Evolutionary conservation across 805 yeast genomes (phyloP), one percentile per base, ranked within the genome.

Genomic region (Saturnispora serradocipensis): DNA sequence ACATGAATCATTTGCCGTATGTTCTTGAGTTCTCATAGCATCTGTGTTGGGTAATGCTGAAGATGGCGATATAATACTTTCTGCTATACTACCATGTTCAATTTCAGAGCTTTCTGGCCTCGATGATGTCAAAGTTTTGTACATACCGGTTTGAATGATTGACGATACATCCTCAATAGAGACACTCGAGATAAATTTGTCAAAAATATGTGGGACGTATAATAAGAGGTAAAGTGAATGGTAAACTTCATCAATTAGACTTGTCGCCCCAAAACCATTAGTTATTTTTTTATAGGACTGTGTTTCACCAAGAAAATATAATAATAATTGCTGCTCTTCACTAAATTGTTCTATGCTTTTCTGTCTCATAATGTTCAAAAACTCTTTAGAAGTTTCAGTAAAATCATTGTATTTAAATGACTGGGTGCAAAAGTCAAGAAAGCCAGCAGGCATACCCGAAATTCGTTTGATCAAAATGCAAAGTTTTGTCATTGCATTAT

Each of bases 231-330:
- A 88, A 0, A 84, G 62, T 7, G 83, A 75, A 35, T 82, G 81
- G 54, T 78, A 78, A 0, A 87, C 77, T 55, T 87, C 93, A 64
- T 87, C 96, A 50, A 86, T 77, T 36, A 76, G 65, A 0, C 88
- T 80, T 0, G 93, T 85, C 3, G 93, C 81, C 0, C 89, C 91
- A 63, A 82, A 83, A 0, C 95, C 95, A 62, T 84, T 86, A 54
- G 88, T 87, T 67, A 84, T 73, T 53, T 84, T 76, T 55, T 87
- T 73, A 59, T 86, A 72, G 47, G 84, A 90, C 15, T 75, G 71
- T 9, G 78, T 62, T 22, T 81, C 81, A 51, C 65, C 67, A 13
- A 85, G 60, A 35, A 76, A 68, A 46, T 75, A 72, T 2, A 81
- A 58, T 18, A 68, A 59, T 1, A 70, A 63, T 27, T 71, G 66